Evolutionary conservation across 2,329 filamentous ascomycete genomes (phyloP).

Genomic region (Fusarium camptoceras): DNA sequence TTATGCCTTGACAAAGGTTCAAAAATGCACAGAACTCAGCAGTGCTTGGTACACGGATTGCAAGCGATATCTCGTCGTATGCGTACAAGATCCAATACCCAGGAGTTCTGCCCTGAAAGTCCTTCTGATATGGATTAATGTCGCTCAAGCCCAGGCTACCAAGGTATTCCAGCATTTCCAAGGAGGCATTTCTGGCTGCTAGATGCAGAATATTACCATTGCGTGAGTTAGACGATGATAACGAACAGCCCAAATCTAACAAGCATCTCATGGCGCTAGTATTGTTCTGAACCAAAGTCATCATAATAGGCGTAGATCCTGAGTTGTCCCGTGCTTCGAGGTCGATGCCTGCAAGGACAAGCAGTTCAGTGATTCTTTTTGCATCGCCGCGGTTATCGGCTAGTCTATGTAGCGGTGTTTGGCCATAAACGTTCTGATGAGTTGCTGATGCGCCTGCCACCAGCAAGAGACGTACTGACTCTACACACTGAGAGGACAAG

Average conservation of each 20-base stretch:
- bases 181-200: fast-evolving
- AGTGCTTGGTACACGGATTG: neutral
- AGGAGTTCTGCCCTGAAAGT: neutral
- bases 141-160: neutral
- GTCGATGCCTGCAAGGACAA: neutral
- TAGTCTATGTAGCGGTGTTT: neutral
- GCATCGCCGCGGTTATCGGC: fast-evolving
- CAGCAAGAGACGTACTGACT: slow-evolving; percentile 6
- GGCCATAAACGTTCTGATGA: fast-evolving
- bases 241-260: neutral
- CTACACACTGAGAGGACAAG: fast-evolving
- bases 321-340: neutral
- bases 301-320: fast-evolving
- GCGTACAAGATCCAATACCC: neutral
- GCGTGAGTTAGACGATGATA: fast-evolving
- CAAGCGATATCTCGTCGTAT: fast-evolving
- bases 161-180: neutral
- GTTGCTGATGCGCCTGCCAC: slow-evolving; percentile 12
- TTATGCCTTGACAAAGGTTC: slow-evolving; percentile 16
- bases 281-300: fast-evolving
- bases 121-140: neutral
- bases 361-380: neutral
- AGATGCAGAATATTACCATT: neutral
- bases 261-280: neutral
- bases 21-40: slow-evolving; percentile 3